Conservation (phyloP, 768 basidiomycete genomes). For the Dioszegia hungarica region DNA sequence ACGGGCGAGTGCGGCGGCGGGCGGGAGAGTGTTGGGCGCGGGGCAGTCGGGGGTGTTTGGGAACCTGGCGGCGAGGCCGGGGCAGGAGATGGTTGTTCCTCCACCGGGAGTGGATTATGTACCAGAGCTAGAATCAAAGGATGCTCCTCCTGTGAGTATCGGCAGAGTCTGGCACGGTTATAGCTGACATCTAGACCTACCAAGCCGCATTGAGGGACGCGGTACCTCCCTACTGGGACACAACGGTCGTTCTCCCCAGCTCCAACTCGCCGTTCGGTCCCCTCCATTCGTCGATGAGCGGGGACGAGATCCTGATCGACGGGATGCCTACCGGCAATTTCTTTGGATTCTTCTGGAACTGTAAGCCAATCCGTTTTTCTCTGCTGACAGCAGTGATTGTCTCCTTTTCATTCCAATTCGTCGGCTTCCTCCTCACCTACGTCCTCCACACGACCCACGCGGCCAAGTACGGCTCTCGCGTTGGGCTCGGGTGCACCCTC, state of each 20-base stretch:
- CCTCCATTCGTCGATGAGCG: conserved; percentile 54
- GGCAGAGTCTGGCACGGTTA: too few relatives aligned
- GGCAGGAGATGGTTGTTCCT: conserved; percentile 41
- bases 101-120: conserved; percentile 55
- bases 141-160: conserved; percentile 80
- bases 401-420: conserved; percentile 94
- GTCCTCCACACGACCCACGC: conserved; percentile 79
- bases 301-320: conserved; percentile 75
- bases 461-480: conserved; percentile 85
- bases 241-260: conserved; percentile 75
- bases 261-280: conserved; percentile 49
- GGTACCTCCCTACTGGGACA: conserved; percentile 95
- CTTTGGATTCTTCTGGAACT: conserved; percentile 47
- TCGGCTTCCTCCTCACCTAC: conserved; percentile 75
- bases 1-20: conserved; percentile 6
- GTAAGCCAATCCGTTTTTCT: conserved; percentile 20
- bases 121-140: conserved; percentile 76
- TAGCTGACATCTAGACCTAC: conserved; percentile 64
- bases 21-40: conserved; percentile 25
- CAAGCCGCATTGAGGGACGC: conserved; percentile 79
- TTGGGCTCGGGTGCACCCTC: conserved; percentile 89
- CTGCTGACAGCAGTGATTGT: conserved; percentile 66
- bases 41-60: conserved; percentile 93
- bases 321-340: conserved; percentile 77
- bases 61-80: conserved; percentile 87